These are phyloP conservation scores for Sugiyamaella boreocaroliniensis DNA, from an alignment of 805 yeast genomes.

Conservation along the genomic window DNA sequence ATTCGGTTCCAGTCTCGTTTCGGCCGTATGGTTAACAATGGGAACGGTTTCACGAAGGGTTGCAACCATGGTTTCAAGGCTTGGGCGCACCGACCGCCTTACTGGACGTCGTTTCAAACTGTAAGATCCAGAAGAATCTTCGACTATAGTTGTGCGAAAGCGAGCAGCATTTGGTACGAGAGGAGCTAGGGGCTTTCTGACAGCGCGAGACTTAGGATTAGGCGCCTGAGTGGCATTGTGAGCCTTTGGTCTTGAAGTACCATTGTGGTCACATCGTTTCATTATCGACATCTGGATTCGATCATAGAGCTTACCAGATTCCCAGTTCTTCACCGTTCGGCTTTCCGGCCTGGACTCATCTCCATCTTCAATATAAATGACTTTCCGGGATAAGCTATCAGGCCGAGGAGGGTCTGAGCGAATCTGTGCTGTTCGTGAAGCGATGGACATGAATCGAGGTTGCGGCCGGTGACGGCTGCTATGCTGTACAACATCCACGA, in stretches of 20 bases:
- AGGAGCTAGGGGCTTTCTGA: background rate
- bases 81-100: background rate
- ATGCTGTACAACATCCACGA: background rate
- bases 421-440: background rate
- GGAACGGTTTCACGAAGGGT: background rate
- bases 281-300: too few species aligned
- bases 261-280: background rate
- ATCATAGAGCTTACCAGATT: background rate
- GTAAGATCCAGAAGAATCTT: background rate
- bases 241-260: background rate
- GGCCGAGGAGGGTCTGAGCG: background rate
- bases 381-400: background rate
- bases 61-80: background rate
- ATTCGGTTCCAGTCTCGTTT: background rate
- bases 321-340: background rate
- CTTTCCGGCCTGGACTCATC: background rate
- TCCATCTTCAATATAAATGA: conserved; percentile 6
- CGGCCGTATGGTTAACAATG: background rate
- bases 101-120: background rate
- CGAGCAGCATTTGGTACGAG: background rate
- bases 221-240: too few species aligned
- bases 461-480: background rate
- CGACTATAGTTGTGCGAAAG: background rate
- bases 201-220: background rate
- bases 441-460: background rate